Evolutionary conservation across 225 moss, liverwort and hornwort species (phyloP), one percentile per base, ranked within the genome.

Genomic region (Pseudisothecium myosuroides): DNA sequence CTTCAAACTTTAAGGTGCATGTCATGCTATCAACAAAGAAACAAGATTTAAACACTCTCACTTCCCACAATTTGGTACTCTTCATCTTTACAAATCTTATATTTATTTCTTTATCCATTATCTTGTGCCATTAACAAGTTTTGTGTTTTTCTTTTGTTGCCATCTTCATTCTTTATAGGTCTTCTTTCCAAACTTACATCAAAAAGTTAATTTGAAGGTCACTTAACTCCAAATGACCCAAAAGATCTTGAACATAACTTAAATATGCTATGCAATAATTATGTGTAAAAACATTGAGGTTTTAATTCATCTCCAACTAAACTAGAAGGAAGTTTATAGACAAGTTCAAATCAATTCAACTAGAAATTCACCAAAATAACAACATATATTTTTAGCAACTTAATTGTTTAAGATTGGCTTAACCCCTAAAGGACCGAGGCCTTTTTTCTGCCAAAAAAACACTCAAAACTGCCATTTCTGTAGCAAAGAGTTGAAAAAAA

Each of bases 101-200:
- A 20, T 75, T 50, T 76, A 32, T 34, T 76, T 34, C 0, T 50
- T 34, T 3, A 2, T 76, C 0, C 0, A 0, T 3, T 52, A 34
- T 52, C 5, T 21, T 34, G 5, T 52, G 10, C 21, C 12, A 50
- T 22, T 76, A 73, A 9, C 6, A 21, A 34, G 5, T 43, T 23
- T 28, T 72, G 27, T 41, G 14, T 31, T 32, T 75, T 4, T 45
- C 17, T 29, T 43, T 45, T 18, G 47, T 47, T 74, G 6, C 17
- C 29, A 29, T 45, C 11, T 29, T 47, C 29, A 29, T 17, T 29
- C 6, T 0, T 45, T 45, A 17, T 11, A 45, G 17, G 29, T 28
- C 29, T 11, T 45, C 6, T 45, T 29, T 39, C 4, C 23, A 39
- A 67, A 37, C 20, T 37, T 37, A 67, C 6, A 67, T 27, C 5